Evolutionary conservation across 129 eudicot genomes (phyloP).

Genomic region (Lactuca saligna): DNA sequence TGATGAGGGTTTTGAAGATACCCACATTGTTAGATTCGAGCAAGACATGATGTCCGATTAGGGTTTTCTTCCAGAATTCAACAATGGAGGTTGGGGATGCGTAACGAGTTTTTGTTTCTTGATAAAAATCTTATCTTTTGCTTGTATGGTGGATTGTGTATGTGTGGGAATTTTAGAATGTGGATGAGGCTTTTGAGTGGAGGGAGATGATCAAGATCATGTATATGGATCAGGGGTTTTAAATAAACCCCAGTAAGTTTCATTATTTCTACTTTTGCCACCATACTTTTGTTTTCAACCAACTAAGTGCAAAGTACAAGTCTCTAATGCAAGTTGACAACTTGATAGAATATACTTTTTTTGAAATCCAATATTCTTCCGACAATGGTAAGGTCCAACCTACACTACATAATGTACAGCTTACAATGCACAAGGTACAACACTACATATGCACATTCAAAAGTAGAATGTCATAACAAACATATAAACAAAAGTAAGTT

Average conservation of each 20-base stretch:
- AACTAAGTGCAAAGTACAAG: background rate
- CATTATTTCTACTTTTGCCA: background rate
- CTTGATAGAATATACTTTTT: constrained; percentile 22
- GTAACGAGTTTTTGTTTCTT: constrained; percentile 30
- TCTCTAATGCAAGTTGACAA: background rate
- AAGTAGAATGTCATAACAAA: no score
- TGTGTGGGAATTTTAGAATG: constrained; percentile 18
- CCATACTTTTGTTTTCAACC: background rate
- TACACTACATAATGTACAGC: background rate
- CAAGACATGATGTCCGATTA: constrained; percentile 33
- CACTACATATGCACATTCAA: no score
- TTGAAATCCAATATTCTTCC: background rate
- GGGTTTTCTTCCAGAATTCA: constrained; percentile 24
- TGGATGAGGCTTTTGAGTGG: constrained; percentile 46
- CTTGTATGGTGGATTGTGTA: constrained; percentile 29
- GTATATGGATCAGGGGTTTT: constrained; percentile 38
- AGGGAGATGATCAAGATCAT: constrained; percentile 30
- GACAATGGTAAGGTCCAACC: background rate
- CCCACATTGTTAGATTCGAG: constrained; percentile 45
- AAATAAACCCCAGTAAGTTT: constrained; percentile 24
- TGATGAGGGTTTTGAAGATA: constrained; percentile 36
- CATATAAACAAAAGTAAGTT: no score
- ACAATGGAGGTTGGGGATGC: constrained; percentile 30
- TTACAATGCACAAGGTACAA: background rate
- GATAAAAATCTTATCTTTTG: constrained; percentile 42